These are phyloP conservation scores for Obelidium mucronatum DNA, from an alignment of 192 early-diverging fungal genomes.

Conservation along the genomic window DNA sequence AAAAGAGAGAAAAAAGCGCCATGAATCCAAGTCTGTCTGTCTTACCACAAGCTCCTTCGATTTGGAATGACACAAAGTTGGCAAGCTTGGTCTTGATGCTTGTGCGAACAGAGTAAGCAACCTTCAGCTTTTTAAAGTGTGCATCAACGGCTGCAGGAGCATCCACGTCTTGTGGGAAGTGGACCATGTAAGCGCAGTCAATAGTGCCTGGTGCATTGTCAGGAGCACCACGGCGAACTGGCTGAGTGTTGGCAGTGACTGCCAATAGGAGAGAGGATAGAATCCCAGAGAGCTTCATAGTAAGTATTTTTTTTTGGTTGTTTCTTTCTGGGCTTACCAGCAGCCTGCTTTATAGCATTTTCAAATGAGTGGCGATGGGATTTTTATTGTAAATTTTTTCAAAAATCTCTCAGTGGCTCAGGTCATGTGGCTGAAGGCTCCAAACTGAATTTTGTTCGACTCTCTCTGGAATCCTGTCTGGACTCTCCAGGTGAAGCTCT, in stretches of 20 bases:
- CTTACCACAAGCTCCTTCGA: background rate
- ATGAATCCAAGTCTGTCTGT: too few relatives aligned
- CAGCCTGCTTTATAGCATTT: too few relatives aligned
- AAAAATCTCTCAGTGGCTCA: too few relatives aligned
- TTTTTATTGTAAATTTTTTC: too few relatives aligned
- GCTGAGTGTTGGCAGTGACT: background rate
- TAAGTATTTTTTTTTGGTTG: background rate
- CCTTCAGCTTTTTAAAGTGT: background rate
- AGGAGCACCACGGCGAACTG: background rate
- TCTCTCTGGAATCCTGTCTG: too few relatives aligned
- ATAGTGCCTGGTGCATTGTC: background rate
- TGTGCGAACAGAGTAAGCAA: background rate
- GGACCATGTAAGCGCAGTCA: background rate
- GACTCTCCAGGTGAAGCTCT: too few relatives aligned
- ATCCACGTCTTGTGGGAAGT: background rate
- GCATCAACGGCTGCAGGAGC: background rate
- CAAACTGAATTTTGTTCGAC: too few relatives aligned
- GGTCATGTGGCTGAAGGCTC: too few relatives aligned
- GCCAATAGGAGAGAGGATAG: background rate
- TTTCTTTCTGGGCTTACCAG: background rate
- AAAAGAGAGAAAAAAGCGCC: too few relatives aligned
- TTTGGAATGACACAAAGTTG: background rate
- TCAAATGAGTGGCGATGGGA: too few relatives aligned
- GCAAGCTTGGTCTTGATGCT: background rate
- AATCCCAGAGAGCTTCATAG: background rate